These are phyloP conservation scores for Xylaria polymorpha DNA, from an alignment of 2,329 filamentous ascomycete species.

Conservation along the genomic window DNA sequence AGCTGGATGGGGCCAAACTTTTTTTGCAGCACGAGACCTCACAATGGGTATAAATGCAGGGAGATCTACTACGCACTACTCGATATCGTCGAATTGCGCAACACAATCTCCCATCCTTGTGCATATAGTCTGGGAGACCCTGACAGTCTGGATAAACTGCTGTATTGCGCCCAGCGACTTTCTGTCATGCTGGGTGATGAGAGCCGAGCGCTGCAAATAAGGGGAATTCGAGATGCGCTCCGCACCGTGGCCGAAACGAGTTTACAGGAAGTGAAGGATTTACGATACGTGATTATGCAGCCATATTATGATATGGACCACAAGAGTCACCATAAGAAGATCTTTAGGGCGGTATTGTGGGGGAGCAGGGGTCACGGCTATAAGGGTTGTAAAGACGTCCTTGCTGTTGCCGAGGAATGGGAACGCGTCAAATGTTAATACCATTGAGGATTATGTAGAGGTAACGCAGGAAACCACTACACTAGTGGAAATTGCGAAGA, in stretches of 20 bases:
- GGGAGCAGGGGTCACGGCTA: background rate
- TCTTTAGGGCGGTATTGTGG: background rate
- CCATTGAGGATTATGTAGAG: background rate
- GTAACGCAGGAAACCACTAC: background rate
- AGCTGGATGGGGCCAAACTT: background rate
- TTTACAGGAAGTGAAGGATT: background rate
- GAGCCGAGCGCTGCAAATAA: background rate
- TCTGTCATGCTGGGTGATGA: slow-evolving; percentile 1
- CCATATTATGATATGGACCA: background rate
- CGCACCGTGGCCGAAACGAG: background rate
- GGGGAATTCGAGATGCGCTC: slow-evolving; percentile 9
- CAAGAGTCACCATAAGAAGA: background rate
- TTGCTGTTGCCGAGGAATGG: background rate
- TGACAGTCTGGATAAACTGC: background rate
- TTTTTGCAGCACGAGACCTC: background rate
- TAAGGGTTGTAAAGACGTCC: background rate
- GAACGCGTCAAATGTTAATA: background rate
- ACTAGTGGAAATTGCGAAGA: no score
- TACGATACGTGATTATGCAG: background rate
- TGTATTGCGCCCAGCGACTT: background rate
- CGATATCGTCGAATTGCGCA: background rate
- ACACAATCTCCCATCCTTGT: slow-evolving; percentile 2
- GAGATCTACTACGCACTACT: background rate
- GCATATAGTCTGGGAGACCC: background rate
- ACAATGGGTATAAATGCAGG: background rate